Evolutionary conservation across 2,329 filamentous ascomycete species (phyloP), one percentile per base, ranked within the genome.

Genomic region (Colletotrichum neosansevieriae): DNA sequence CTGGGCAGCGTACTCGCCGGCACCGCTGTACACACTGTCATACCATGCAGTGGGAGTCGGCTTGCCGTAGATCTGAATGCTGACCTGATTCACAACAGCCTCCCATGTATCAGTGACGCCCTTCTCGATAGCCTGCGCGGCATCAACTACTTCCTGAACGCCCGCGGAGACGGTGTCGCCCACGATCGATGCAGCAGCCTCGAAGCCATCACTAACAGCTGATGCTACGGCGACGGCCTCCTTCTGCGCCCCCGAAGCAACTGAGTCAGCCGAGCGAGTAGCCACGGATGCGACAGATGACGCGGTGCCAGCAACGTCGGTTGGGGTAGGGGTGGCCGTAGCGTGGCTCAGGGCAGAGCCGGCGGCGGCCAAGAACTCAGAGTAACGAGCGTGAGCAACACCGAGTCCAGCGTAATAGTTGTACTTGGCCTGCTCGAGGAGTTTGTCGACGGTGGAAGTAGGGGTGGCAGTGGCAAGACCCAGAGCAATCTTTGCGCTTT

Each of bases 381-480:
- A 89, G 77, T 96, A 96, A 42, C 91, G 88, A 49, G 90, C 92
- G 74, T 97, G 91, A 1, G 94, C 93, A 50, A 93, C 78, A 32
- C 93, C 93, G 24, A 96, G 79, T 11, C 91, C 92, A 71, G 93
- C 91, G 73, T 94, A 94, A 78, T 95, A 95, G 75, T 89, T 86
- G 72, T 85, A 80, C 72, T 84, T 86, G 51, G 87, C 91, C 81
- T 84, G 90, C 76, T 83, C 88, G 76, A 81, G 88, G 80, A 84
- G 86, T 83, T 80, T 90, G 78, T 81, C 90, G 69, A 78, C 85
- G 77, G 80, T 74, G 0, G 84, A 80, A 71, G 79, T 88, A 71
- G 76, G 84, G 1, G 90, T 89, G 2, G 90, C 86, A 45, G 90
- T 86, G 13, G 89, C 84, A n/a, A 83, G 78, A 19, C 90, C 88